Evolutionary conservation across 345 rosid species (phyloP), one percentile per base, ranked within the genome.

Genomic region (Citrus unshiu): DNA sequence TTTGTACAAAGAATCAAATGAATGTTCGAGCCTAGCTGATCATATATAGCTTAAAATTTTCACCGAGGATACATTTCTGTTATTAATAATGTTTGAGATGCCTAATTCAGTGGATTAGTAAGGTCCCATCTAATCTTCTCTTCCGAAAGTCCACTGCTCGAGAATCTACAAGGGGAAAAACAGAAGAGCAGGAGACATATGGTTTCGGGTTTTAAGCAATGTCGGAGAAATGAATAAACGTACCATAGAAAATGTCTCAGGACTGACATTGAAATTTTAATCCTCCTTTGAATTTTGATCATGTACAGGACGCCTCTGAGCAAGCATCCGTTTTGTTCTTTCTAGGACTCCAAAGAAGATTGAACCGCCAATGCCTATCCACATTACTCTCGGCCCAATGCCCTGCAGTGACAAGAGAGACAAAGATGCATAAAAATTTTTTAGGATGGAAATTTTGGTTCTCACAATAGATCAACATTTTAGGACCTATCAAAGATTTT

Each of bases 321-420:
- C 93, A 62, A 93, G 96, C 29, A 83, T 25, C 70, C 90, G 88
- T 89, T 93, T 95, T 4, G 97, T 91, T 78, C 95, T 84, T 84
- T 95, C 98, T 2, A 95, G 86, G 67, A 95, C 94, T 2, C 99
- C 94, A 35, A 95, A 93, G 79, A 93, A 93, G 75, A 93, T 92
- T 7, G 98, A 93, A 66, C 97, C 98, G 0, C 97, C 98, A 43
- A 95, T 91, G 65, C 98, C 98, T 59, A 93, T 92, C 98, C 98
- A 95, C 83, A 93, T 61, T 69, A 93, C 94, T 83, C 98, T 92
- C 29, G 95, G 98, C 35, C 86, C 94, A 14, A 95, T 89, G 78
- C 98, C 98, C 98, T 95, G 89, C 85, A 85, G 30, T 27, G 35
- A 69, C 27, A 25, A 34, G 34, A 35, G 10, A 40, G 1, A 51